These are phyloP conservation scores for Lactarius evosmus DNA, from an alignment of 768 basidiomycete genomes.

Conservation along the genomic window DNA sequence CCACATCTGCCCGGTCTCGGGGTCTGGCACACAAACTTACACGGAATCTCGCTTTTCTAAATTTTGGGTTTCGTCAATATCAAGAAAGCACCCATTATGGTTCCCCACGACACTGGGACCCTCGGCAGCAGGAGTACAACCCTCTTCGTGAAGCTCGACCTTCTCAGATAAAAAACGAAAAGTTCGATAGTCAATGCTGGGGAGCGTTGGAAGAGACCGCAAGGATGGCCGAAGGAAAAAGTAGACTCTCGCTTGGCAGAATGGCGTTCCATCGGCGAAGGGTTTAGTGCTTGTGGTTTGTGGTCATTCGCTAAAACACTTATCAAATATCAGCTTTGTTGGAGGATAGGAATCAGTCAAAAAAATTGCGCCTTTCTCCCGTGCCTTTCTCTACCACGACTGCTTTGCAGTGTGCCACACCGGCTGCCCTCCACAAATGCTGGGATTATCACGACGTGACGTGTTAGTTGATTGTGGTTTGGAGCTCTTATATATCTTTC, in stretches of 20 bases:
- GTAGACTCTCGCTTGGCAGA: slow-evolving; percentile 50
- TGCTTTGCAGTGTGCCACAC: neutral
- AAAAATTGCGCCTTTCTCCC: neutral
- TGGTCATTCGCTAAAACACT: neutral
- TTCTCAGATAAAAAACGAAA: slow-evolving; percentile 28
- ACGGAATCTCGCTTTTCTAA: slow-evolving; percentile 48
- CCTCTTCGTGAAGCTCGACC: slow-evolving; percentile 21
- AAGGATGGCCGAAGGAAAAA: slow-evolving; percentile 56
- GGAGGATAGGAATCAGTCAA: neutral
- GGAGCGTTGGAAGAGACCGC: slow-evolving; percentile 51
- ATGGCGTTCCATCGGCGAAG: slow-evolving; percentile 29
- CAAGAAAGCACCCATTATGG: slow-evolving; percentile 14
- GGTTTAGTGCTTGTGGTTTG: slow-evolving; percentile 11
- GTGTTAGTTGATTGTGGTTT: slow-evolving; percentile 4
- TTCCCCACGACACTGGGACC: slow-evolving; percentile 22
- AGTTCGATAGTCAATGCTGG: slow-evolving; percentile 41
- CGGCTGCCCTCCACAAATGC: neutral
- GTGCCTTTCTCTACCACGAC: neutral
- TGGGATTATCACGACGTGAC: neutral
- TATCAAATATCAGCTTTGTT: slow-evolving; percentile 1
- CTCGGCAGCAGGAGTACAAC: slow-evolving; percentile 20
- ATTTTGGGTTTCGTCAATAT: slow-evolving; percentile 35
- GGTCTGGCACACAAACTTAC: slow-evolving; percentile 60
- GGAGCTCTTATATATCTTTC: slow-evolving; percentile 2
- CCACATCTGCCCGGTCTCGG: slow-evolving; percentile 58